Conservation (phyloP, 78 protist genomes). For the Abeoforma whisleri region DNA sequence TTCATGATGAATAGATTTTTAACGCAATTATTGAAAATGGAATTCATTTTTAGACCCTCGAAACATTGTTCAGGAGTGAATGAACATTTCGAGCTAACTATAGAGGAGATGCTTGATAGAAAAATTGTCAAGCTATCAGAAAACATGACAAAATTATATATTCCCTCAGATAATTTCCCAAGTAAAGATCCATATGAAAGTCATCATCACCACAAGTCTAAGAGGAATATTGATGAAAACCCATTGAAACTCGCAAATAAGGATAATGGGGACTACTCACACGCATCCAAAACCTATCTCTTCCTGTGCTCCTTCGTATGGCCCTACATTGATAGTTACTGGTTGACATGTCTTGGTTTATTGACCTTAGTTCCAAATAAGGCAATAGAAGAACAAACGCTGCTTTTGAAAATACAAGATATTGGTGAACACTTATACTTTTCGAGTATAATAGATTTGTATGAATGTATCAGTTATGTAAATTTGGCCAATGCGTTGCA, state of each 20-base stretch:
- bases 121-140: background rate
- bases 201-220: no score
- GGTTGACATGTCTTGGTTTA: background rate
- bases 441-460: slow-evolving; percentile 49
- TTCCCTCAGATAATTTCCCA: no score
- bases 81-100: slow-evolving; percentile 23
- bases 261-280: no score
- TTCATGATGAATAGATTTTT: background rate
- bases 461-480: background rate
- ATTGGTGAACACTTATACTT: slow-evolving; percentile 64
- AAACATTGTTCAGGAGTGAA: slow-evolving; percentile 14
- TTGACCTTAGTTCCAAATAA: slow-evolving; percentile 22
- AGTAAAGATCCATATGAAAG: no score
- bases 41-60: slow-evolving; percentile 39
- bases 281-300: no score
- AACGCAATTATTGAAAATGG: slow-evolving; percentile 22
- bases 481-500: background rate
- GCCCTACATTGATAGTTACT: slow-evolving; percentile 41
- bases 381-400: slow-evolving; percentile 28
- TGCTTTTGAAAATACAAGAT: slow-evolving; percentile 52
- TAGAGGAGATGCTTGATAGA: background rate
- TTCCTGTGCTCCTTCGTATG: slow-evolving; percentile 34
- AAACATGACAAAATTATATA: no score
- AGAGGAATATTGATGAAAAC: no score
- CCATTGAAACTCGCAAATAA: no score